Base-by-base conservation (phyloP, 2,329 filamentous ascomycete species). In the Clarireedia monteithiana region DNA sequence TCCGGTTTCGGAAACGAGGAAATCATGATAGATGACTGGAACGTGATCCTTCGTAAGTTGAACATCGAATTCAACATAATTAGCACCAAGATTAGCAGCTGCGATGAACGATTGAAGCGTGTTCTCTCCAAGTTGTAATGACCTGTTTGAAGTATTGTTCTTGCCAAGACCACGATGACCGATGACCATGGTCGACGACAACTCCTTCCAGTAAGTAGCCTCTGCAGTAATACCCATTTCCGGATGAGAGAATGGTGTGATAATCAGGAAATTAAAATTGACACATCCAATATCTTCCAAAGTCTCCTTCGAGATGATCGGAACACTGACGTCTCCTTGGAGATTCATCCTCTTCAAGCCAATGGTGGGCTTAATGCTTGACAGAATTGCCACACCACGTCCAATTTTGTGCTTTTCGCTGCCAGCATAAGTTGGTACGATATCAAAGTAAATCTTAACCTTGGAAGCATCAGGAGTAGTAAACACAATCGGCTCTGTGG, bases 31-130 rank as follows among this genome's bases (percentile, higher is more conserved):
- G 66, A 99, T 96, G 62, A 99, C 92, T 0, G 94, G 94, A 1
- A 99, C 91, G 66, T 95, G 91, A 68, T 99, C 94, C 68, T 99
- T 99, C n/a, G 94, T 99, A 40, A 99, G 77, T 69, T 99, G 94
- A 0, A 99, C 94, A 69, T 99, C 94, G 66, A 88, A 85, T 64
- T 86, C 83, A 48, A 87, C 83, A 63, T 86, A 86, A 55, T 85
- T 80, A 3, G 83, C 94, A 7, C 94, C 94, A 51, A 99, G 73
- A 63, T 96, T 97, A 45, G 92, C 91, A 2, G 94, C 94, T 2
- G 92, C 90, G 67, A 97, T 96, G 72, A 99, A 99, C 0, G 94
- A 97, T 55, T 86, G 88, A 26, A 99, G 79, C 0, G 94, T 99
- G 70, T 99, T 99, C 72, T 99, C 94, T 58, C 94, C 95, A 1